These are phyloP conservation scores for Penicillium paxilli DNA, from an alignment of 495 filamentous ascomycete species.

Conservation along the genomic window DNA sequence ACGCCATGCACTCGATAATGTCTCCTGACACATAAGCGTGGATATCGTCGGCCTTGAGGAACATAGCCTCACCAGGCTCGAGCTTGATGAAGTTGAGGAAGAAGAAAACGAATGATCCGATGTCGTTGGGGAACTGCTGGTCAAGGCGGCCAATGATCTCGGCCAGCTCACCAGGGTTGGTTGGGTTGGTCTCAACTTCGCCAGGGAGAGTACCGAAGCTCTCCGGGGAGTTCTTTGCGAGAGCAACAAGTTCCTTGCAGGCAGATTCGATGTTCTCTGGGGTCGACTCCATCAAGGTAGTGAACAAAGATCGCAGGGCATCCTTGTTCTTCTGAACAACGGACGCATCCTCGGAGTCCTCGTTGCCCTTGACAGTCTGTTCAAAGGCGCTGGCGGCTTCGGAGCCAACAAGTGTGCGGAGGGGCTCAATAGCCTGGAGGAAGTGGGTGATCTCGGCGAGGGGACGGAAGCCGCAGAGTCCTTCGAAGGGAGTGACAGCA, in stretches of 20 bases:
- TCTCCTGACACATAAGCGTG: constrained; percentile 96
- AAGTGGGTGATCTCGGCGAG: constrained; percentile 85
- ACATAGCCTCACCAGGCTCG: constrained; percentile 88
- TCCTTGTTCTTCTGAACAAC: constrained; percentile 72
- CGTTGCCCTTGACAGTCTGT: constrained; percentile 62
- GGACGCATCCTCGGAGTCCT: constrained; percentile 57
- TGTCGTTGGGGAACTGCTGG: constrained; percentile 72
- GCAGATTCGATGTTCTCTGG: constrained; percentile 63
- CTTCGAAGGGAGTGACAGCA: constrained; percentile 93
- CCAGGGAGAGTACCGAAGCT: constrained; percentile 41
- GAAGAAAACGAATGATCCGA: constrained; percentile 77
- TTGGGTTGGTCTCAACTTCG: constrained; percentile 36
- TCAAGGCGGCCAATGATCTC: constrained; percentile 75
- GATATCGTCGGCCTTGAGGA: constrained; percentile 92
- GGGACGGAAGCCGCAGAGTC: constrained; percentile 92
- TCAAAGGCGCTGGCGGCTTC: constrained; percentile 65
- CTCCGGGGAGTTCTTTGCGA: constrained; percentile 57
- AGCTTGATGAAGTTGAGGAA: constrained; percentile 83
- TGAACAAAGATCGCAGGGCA: constrained; percentile 72
- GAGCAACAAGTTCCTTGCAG: constrained; percentile 64
- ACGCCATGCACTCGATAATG: constrained; percentile 98
- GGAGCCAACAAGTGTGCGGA: constrained; percentile 77
- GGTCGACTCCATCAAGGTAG: constrained; percentile 74
- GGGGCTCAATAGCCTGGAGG: constrained; percentile 66
- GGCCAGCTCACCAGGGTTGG: constrained; percentile 59